These are phyloP conservation scores for Senna siamea DNA, from an alignment of 306 rosid genomes.

Conservation along the genomic window DNA sequence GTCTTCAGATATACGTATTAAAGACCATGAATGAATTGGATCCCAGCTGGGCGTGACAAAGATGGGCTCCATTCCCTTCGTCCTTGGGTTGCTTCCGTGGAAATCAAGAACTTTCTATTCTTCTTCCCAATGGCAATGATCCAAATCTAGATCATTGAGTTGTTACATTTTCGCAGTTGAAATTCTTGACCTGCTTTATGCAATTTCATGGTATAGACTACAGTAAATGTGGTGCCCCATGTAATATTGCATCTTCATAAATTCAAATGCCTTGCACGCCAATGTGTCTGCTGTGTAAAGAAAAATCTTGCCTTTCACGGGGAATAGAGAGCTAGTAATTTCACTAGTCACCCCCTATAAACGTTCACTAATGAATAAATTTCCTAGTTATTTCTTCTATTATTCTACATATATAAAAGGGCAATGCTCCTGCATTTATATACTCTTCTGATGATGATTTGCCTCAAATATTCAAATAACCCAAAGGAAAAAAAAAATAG, in stretches of 20 bases:
- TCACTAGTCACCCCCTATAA: no score
- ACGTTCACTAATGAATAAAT: no score
- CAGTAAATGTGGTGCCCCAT: not conserved
- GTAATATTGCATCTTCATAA: conserved; percentile 5
- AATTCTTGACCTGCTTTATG: not conserved
- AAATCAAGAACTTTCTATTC: conserved; percentile 15
- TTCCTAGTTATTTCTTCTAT: no score
- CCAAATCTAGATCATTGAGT: not conserved
- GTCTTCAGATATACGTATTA: not conserved
- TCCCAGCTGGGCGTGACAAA: not conserved
- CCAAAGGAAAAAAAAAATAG: no score
- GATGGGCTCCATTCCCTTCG: not conserved
- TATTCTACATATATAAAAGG: no score
- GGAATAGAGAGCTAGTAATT: not conserved
- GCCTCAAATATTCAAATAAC: no score
- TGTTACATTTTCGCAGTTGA: conserved; percentile 33
- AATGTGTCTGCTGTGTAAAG: not conserved
- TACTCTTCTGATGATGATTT: no score
- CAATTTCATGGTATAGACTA: not conserved
- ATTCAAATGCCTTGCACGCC: conserved; percentile 31
- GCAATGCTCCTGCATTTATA: no score
- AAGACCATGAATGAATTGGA: not conserved
- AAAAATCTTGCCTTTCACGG: conserved; percentile 19
- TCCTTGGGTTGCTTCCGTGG: conserved; percentile 15
- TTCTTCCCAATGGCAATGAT: not conserved